Evolutionary conservation across 2,329 filamentous ascomycete species (phyloP), one percentile per base, ranked within the genome.

Genomic region (Apiospora phragmitis): DNA sequence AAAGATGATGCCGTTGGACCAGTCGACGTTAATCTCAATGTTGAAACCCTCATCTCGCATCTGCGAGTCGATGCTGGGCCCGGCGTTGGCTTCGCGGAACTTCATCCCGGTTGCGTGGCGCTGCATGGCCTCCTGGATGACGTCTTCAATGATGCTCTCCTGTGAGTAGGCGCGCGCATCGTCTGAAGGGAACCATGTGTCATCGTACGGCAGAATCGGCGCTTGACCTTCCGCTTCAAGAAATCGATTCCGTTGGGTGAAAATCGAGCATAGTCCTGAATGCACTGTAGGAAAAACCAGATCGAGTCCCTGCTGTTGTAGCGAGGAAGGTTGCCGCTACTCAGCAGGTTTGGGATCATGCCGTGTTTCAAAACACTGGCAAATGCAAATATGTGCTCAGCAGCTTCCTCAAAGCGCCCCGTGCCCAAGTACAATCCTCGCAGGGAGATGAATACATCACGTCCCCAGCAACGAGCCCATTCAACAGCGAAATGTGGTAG

Each of bases 261-360:
- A 76, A 96, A 91, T 68, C 90, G 90, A 65, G 90, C 91, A 80
- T 97, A 99, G 78, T 99, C 96, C 78, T 99, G 96, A 67, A 98
- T 95, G 74, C 93, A 93, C 80, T 99, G 96, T 68, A 99, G 83
- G 85, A 97, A 97, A 86, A 98, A 99, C 96, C 96, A 99, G 55
- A 98, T 90, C 0, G 96, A 97, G 81, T 99, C 96, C 72, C 96
- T 89, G 59, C 96, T 95, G 80, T 99, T 99, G 85, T 98, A 99
- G 35, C 96, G 89, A 3, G 96, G 96, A 21, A 91, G 87, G 72
- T 92, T 93, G 8, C 96, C 95, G 71, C 93, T 94, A 74, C 94
- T 92, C 18, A 99, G 86, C 26, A 99, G 87, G 77, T 99, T 99
- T 18, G 96, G 96, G 70, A 99, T 95, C 94, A 98, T 97, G 68